These are phyloP conservation scores for Rickenella mellea DNA, from an alignment of 768 basidiomycete genomes.

Conservation along the genomic window DNA sequence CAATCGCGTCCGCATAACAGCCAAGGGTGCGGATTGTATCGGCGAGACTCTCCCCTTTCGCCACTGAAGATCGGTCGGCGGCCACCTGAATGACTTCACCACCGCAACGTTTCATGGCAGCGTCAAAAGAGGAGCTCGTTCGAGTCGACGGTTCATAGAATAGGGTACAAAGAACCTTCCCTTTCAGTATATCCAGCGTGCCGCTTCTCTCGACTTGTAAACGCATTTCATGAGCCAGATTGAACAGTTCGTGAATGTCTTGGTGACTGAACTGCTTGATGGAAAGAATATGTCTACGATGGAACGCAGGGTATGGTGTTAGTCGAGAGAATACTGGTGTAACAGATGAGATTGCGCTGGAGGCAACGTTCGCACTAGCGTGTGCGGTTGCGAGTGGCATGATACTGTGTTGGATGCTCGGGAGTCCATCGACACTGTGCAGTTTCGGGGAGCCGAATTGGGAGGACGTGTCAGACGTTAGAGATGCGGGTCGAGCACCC, in stretches of 20 bases:
- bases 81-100: constrained; percentile 87
- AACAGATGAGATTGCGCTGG: constrained; percentile 14
- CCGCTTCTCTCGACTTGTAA: constrained; percentile 90
- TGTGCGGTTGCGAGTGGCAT: constrained; percentile 7
- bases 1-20: constrained; percentile 92
- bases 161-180: constrained; percentile 81
- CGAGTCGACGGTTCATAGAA: constrained; percentile 98
- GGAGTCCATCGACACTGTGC: constrained; percentile 16
- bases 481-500: background rate
- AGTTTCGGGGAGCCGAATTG: constrained; percentile 12
- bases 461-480: constrained; percentile 3
- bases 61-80: constrained; percentile 76
- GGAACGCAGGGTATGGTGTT: constrained; percentile 76
- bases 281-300: constrained; percentile 85
- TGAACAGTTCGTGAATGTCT: constrained; percentile 90
- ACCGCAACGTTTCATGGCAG: constrained; percentile 97
- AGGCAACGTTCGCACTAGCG: constrained; percentile 11
- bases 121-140: constrained; percentile 92
- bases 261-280: constrained; percentile 88
- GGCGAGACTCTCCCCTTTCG: constrained; percentile 87
- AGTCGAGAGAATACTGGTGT: constrained; percentile 34
- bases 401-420: background rate
- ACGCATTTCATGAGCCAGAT: constrained; percentile 93
- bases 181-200: constrained; percentile 79
- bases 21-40: constrained; percentile 92